Evolutionary conservation across 805 yeast genomes (phyloP).

Genomic region (Candida wancherniae): DNA sequence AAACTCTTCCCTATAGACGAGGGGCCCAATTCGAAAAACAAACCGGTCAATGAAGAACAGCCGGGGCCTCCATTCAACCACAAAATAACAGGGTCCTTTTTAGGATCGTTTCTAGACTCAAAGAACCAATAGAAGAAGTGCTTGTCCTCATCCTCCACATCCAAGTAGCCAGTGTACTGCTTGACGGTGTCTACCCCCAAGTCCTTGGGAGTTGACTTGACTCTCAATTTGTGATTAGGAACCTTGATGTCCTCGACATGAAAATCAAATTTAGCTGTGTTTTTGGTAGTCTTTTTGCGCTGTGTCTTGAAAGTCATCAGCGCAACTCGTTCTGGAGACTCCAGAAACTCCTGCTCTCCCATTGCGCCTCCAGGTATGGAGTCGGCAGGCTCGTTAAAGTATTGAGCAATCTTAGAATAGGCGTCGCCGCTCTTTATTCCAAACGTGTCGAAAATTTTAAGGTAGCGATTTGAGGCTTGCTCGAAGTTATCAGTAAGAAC

Average conservation of each 20-base stretch:
- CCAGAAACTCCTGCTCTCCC: slow-evolving; percentile 62
- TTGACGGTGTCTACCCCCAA: slow-evolving; percentile 79
- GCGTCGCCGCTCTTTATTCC: slow-evolving; percentile 21
- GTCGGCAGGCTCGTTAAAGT: slow-evolving; percentile 48
- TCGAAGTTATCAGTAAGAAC: slow-evolving; percentile 10
- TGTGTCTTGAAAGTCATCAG: slow-evolving; percentile 46
- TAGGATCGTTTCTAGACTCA: slow-evolving; percentile 69
- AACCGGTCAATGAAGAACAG: slow-evolving; percentile 85
- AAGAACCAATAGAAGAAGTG: slow-evolving; percentile 93
- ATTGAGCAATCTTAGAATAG: slow-evolving; percentile 45
- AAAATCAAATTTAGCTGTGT: slow-evolving; percentile 29
- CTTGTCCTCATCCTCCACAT: slow-evolving; percentile 75
- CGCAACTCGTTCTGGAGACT: slow-evolving; percentile 53
- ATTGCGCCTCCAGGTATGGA: slow-evolving; percentile 45
- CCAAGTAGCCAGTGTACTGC: slow-evolving; percentile 84
- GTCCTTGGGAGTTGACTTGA: slow-evolving; percentile 17
- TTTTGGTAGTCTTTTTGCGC: slow-evolving; percentile 39
- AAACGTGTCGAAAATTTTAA: slow-evolving; percentile 12
- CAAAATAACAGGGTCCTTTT: slow-evolving; percentile 76
- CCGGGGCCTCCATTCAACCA: slow-evolving; percentile 99
- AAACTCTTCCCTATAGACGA: slow-evolving; percentile 62
- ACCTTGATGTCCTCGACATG: slow-evolving; percentile 36
- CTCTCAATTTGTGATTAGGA: slow-evolving; percentile 27
- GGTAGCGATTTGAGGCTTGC: slow-evolving; percentile 10
- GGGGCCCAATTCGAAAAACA: slow-evolving; percentile 90